Evolutionary conservation across 192 early-diverging fungal species (phyloP).

Genomic region (Spizellomyces punctatus): DNA sequence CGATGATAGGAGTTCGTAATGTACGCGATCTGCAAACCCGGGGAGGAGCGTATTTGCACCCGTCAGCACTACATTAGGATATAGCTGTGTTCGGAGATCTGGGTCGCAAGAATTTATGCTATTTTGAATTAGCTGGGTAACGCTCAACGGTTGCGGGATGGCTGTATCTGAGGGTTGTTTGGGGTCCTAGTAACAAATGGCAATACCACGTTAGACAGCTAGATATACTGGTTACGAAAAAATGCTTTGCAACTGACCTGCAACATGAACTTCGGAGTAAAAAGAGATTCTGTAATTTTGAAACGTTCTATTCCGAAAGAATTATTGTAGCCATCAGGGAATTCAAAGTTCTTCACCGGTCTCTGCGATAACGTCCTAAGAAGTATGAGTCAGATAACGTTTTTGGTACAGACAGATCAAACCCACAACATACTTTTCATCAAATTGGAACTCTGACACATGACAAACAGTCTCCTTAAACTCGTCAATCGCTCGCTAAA

Average conservation of each 20-base stretch:
- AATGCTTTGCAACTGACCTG: not conserved
- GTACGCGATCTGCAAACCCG: conserved; percentile 81
- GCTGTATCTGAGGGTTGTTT: conserved; percentile 14
- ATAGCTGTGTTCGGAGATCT: conserved; percentile 83
- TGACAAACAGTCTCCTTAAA: conserved; percentile 93
- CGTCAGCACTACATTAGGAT: conserved; percentile 81
- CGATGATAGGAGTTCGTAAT: conserved; percentile 66
- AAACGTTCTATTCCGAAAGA: conserved; percentile 80
- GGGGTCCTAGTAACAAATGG: conserved; percentile 5
- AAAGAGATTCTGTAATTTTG: conserved; percentile 82
- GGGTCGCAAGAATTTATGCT: conserved; percentile 80
- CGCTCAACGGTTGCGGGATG: not conserved
- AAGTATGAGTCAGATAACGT: not conserved
- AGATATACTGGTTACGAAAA: too few relatives aligned
- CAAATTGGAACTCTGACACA: conserved; percentile 70
- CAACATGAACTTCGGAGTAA: conserved; percentile 65
- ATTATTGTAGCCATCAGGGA: conserved; percentile 92
- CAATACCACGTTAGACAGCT: too few relatives aligned
- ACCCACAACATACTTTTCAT: conserved; percentile 61
- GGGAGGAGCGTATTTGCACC: conserved; percentile 88
- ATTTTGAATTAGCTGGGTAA: conserved; percentile 71
- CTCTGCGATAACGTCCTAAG: conserved; percentile 38
- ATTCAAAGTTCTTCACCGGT: conserved; percentile 88
- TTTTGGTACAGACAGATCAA: not conserved
- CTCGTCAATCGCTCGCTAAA: conserved; percentile 79